Base-by-base conservation (phyloP, 2,329 filamentous ascomycete genomes). In the Herpotrichia juniperi region DNA sequence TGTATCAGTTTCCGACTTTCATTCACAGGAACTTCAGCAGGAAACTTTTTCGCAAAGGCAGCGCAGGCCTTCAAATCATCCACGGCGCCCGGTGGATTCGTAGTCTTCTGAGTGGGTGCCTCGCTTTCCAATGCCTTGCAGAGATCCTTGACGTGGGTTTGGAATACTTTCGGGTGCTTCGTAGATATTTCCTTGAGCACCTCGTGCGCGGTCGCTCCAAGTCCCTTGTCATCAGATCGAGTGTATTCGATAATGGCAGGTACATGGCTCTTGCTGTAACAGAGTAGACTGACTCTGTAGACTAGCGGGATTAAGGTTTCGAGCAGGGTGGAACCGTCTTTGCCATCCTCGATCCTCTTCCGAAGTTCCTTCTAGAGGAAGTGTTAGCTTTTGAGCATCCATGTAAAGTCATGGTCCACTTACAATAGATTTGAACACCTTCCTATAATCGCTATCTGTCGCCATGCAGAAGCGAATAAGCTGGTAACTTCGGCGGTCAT, bases 211-310 rank as follows among this genome's bases (percentile, higher is more conserved):
- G 90, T 86, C 17, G 83, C 79, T 5, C 89, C 90, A 43, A 97
- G 80, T 0, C 87, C 88, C 43, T 89, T 86, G 66, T 93, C 88
- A 67, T 97, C 89, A 9, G 86, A 93, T 64, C 91, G 88, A 10
- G 93, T 92, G 65, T 88, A 90, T 51, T 92, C 88, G 79, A 97
- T 90, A 57, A 97, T 93, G 0, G 91, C 87, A 2, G 93, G 87
- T 16, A 99, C 87, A 69, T 99, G 93, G 69, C 93, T 97, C 67
- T 90, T 87, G 76, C 97, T 99, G 78, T 96, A 97, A 59, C 96
- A 84, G 57, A 99, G 82, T 51, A 91, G 87, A 28, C 91, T 89
- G 48, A 88, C 88, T 37, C 91, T 87, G 69, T 96, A 96, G 4
- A 97, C 78, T 14, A 99, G 80, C 4, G 92, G 89, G 5, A 88